Base-by-base conservation (phyloP, 441 rosid genomes). In the Pelargonium citronellum region DNA sequence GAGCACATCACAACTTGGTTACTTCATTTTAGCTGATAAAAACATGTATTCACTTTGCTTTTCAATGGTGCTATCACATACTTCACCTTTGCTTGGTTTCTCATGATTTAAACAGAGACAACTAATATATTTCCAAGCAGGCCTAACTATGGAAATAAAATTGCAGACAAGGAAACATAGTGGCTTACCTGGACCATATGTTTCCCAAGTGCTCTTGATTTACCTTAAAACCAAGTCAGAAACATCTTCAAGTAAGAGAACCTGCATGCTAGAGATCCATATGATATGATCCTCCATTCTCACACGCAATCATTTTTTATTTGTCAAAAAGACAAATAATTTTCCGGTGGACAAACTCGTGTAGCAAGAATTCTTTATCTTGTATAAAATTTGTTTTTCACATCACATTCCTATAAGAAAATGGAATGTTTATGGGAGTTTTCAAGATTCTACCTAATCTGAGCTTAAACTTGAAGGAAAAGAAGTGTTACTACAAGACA, bases 171-270 rank as follows among this genome's bases (percentile, higher is more conserved):
- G 70, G 73, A 71, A 77, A 69, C 79, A 17, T 57, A 69, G 73
- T 72, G 39, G 7, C 63, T 76, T 15, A 69, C 64, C 58, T 69
- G 79, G 82, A 69, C 80, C 80, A 67, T 76, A 71, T 71, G 67
- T 66, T 49, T 65, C 39, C 60, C 65, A 3, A 72, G 61, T 69
- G 72, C 69, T 60, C 46, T 0, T 41, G 19, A 58, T 37, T 51
- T 19, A 20, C 55, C 20, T 30, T 19, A 16, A 13, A 16, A 39
- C 5, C 17, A 41, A 15, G 75, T 43, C 64, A 67, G 69, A 69
- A 63, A 65, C 71, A 68, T 24, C 11, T 43, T 39, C 55, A 53
- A 17, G 5, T 44, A 15, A 51, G 53, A 72, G 64, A 16, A 11
- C 47, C 13, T 44, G 24, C 60, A 66, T 34, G 69, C 67, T 20